Conservation (phyloP, 2,329 filamentous ascomycete genomes). For the Raffaelea ambrosiae region DNA sequence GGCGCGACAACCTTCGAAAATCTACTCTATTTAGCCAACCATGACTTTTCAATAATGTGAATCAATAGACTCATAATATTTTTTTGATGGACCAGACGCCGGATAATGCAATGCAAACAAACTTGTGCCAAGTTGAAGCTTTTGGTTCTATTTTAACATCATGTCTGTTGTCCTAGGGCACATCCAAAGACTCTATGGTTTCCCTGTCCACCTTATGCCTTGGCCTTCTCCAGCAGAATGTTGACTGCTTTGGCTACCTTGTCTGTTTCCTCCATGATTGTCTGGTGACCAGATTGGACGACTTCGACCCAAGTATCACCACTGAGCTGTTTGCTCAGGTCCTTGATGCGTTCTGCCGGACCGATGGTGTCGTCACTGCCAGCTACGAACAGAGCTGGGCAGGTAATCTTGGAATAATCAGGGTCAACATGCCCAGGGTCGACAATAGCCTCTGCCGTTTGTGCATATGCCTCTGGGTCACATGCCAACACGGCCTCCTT, state of each 20-base stretch:
- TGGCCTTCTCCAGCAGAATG: slow-evolving; percentile 2
- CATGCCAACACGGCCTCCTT: slow-evolving; percentile 20
- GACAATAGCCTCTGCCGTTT: slow-evolving; percentile 21
- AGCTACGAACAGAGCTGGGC: slow-evolving; percentile 20
- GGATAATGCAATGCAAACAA: too few relatives aligned
- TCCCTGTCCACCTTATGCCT: too few relatives aligned
- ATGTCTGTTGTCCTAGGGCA: too few relatives aligned
- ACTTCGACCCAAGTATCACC: slow-evolving; percentile 19
- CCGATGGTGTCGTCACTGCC: slow-evolving; percentile 23
- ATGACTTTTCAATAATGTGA: slow-evolving; percentile 14
- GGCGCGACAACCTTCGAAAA: slow-evolving; percentile 14
- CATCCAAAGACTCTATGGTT: too few relatives aligned
- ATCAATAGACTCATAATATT: too few relatives aligned
- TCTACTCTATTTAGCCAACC: slow-evolving; percentile 16
- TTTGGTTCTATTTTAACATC: too few relatives aligned
- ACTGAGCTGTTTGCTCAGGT: slow-evolving; percentile 18
- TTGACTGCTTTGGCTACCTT: slow-evolving; percentile 1
- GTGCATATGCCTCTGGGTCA: slow-evolving; percentile 22
- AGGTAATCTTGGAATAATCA: slow-evolving; percentile 20
- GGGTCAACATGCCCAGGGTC: slow-evolving; percentile 21
- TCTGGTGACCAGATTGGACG: slow-evolving; percentile 11
- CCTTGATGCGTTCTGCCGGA: slow-evolving; percentile 17
- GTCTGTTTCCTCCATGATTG: slow-evolving; percentile 9
- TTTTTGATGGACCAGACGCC: too few relatives aligned
- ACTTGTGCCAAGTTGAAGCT: too few relatives aligned